Base-by-base conservation (phyloP, 1,284 basidiomycete genomes). In the Cystobasidium sp. region DNA sequence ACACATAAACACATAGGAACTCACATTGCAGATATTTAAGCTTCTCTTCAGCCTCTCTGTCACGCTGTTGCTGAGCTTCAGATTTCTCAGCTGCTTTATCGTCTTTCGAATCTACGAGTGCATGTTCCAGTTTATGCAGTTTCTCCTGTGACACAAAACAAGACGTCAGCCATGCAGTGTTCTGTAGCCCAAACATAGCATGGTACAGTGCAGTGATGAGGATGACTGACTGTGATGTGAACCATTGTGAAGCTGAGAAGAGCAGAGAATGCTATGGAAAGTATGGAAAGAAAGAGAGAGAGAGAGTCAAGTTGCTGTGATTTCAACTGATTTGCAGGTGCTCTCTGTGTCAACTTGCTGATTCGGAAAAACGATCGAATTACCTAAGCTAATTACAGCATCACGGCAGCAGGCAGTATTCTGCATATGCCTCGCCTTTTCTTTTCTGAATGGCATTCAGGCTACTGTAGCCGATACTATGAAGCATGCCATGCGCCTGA, bases 41-140 rank as follows among this genome's bases (percentile, higher is more conserved):
- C 61, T 53, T 63, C 37, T 51, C 69, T 46, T 71, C 69, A n/a
- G 59, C 59, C n/a, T 24, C 59, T 10, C 39, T 18, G 1, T 71
- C 61, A n/a, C 69, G 58, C 22, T 41, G 12, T 6, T 52, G 2
- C 10, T 71, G 59, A 24, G 58, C 69, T 14, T 53, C 20, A 7
- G 49, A 9, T 43, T 44, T 39, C 61, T 63, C 49, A 18, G 49
- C 31, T 20, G 59, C 69, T 31, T 71, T 46, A 39, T 46, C 22
- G 31, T 71, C 69, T 16, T 44, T 44, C 1, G 56, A 51, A 52
- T 64, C 69, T 39, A 71, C 39, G 20, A 71, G 39, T 37, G 20
- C 49, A 51, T 64, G 59, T n/a, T 64, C 59, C 6, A 64, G 47
- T 20, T 64, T 63, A 46, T 71, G 59, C 39, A 63, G 58, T 41